Evolutionary conservation across 1,284 basidiomycete species (phyloP), one percentile per base, ranked within the genome.

Genomic region (Ganoderma lingzhi): DNA sequence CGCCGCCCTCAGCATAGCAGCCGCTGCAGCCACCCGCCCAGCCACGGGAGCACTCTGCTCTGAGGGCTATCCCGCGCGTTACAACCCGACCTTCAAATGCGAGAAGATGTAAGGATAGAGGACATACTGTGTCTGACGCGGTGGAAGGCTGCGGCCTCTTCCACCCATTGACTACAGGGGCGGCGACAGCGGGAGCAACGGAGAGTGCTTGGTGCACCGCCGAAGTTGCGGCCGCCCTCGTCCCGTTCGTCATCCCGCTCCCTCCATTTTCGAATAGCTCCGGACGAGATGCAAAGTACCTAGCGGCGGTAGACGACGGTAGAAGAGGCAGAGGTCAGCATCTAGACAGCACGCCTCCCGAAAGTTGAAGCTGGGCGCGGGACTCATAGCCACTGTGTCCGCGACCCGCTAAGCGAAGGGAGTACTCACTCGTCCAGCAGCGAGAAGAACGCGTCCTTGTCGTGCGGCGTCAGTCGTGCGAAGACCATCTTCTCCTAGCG

Each of bases 391-490:
- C 37, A 61, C 39, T 10, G 39, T 23, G 48, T 28, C 23, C 48
- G 23, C 48, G 48, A 51, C 48, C 48, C 28, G n/a, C 28, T 42
- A 61, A 37, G 37, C 37, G 39, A 39, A 39, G 56, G 19, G 39
- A 42, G 61, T 59, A 79, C 80, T 76, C 74, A 93, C 93, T 94
- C 93, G 77, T 94, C 92, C 45, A 94, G 82, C 23, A 94, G 86
- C 35, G 86, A 84, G 77, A 94, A 94, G 80, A 94, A 94, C 14
- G 92, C 92, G 71, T 92, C 87, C 79, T 93, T 94, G 78, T 94
- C 93, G 72, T 88, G 80, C 56, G 80, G 69, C 39, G 86, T 82
- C 59, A 94, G 84, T 71, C 87, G 90, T 65, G 91, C 78, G 78
- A 94, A 94, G 45, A 90, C 72, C 74, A 76, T 76, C 60, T 59